Conservation (phyloP, 1,284 basidiomycete genomes). For the Leccinum pachyderme region DNA sequence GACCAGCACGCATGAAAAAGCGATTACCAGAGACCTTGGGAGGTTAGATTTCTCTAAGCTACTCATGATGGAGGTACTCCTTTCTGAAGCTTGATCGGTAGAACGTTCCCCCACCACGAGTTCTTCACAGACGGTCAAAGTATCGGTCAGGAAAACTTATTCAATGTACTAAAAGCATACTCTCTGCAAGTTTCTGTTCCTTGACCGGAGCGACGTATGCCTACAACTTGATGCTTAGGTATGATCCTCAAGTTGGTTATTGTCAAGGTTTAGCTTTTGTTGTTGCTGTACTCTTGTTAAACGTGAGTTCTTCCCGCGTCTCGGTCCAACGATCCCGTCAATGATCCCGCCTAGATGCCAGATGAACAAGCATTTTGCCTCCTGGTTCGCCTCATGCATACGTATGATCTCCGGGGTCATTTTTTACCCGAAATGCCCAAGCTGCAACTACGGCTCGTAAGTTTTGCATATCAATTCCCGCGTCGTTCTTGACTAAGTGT, state of each 20-base stretch:
- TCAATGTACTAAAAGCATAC: conserved; percentile 97
- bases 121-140: conserved; percentile 93
- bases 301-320: conserved; percentile 51
- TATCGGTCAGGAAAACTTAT: conserved; percentile 93
- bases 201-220: conserved; percentile 1
- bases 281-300: conserved; percentile 89
- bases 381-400: conserved; percentile 95
- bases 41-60: conserved; percentile 43
- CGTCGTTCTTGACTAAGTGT: conserved; percentile 8
- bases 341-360: conserved; percentile 75
- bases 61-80: conserved; percentile 3
- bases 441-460: conserved; percentile 84
- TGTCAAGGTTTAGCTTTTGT: conserved; percentile 97
- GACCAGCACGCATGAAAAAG: conserved; percentile 86
- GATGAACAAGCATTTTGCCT: conserved; percentile 98
- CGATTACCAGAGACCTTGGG: conserved; percentile 88
- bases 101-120: conserved; percentile 96
- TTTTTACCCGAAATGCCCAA: conserved; percentile 99
- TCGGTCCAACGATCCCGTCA: conserved; percentile 5
- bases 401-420: conserved; percentile 94
- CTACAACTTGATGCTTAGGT: conserved; percentile 45
- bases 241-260: conserved; percentile 94
- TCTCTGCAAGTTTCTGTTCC: conserved; percentile 60
- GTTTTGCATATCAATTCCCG: conserved; percentile 23
- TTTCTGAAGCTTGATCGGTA: conserved; percentile 31